Base-by-base conservation (phyloP, 441 rosid species). In the Breynia disticha region DNA sequence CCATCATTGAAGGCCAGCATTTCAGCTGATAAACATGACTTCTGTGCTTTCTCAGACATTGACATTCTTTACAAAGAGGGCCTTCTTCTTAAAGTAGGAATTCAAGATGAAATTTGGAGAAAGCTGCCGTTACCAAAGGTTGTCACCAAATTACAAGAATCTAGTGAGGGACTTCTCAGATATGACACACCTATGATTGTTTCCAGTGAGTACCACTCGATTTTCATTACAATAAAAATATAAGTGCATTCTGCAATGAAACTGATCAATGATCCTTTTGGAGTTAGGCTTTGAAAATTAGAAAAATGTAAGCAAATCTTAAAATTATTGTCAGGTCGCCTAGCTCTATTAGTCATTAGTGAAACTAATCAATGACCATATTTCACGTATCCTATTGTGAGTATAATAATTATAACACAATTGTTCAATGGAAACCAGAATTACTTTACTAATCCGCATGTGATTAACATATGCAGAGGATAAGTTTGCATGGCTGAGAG, bases 401-500 rank as follows among this genome's bases (percentile, higher is more conserved):
- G 35, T 28, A 28, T 28, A 28, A 28, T 28, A 28, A 28, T 28
- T 28, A n/a, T n/a, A 28, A 28, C 44, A 9, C 13, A 11, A 41
- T 41, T 11, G n/a, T 3, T 41, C 3, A 41, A 41, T 41, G 6
- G 9, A 11, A 41, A 41, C n/a, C 44, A 41, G n/a, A 41, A 15
- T 41, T 41, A 11, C 1, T 41, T 41, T 11, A 9, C 44, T 11
- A 41, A 41, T 41, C 35, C 52, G 7, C 49, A 49, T 66, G 54
- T 61, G 70, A 52, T 56, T 64, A 32, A 19, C 57, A 24, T 44
- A 19, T 71, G 67, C 71, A 93, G 99, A 73, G 93, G 99, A 93
- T 78, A 89, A 79, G 69, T 81, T 81, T 72, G 93, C 99, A 11
- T 93, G 97, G 99, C 69, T 86, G 68, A 72, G 97, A 50, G 99